Base-by-base conservation (phyloP, 495 filamentous ascomycete species). In the Neurospora sp. region DNA sequence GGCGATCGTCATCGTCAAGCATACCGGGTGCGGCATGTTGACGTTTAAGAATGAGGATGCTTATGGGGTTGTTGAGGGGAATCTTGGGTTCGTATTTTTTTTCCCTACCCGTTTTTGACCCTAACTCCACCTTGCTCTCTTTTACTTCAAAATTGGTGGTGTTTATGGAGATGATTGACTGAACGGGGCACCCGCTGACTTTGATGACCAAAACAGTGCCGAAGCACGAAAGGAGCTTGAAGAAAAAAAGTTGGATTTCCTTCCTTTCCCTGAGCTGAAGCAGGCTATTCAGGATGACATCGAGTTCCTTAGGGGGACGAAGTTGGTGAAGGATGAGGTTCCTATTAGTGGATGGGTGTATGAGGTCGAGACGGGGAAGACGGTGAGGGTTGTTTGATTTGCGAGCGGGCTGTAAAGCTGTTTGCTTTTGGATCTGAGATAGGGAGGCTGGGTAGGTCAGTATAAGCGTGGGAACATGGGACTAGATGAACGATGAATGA, bases 21-120 rank as follows among this genome's bases (percentile, higher is more conserved):
- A 96, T 71, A 91, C 88, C 7, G 91, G 90, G 6, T 96, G 93
- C 76, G 93, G 93, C 38, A 96, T 96, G 93, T 77, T 94, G 49
- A 93, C 89, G 0, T 96, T 95, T 76, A 86, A 85, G 5, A 93
- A 95, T 73, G 86, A 87, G 72, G 89, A 88, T 72, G 88, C 91
- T 18, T 85, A 86, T 4, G 78, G 39, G 2, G 77, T 90, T 42
- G 88, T 95, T 9, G 82, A 84, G 78, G 77, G 88, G 80, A 90
- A 91, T 35, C 82, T 84, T 82, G 72, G 87, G 85, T 77, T 35
- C 35, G 35, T 35, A 35, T 35, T 35, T 35, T 35, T 35, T 35
- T 35, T 35, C 31, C 31, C 31, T 35, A 35, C 31, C 31, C 31
- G 31, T 35, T 35, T 35, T 35, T 35, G 2, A 3, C 31, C 31